These are phyloP conservation scores for Sporothrix schenckii DNA, from an alignment of 2,329 filamentous ascomycete genomes.

Conservation along the genomic window DNA sequence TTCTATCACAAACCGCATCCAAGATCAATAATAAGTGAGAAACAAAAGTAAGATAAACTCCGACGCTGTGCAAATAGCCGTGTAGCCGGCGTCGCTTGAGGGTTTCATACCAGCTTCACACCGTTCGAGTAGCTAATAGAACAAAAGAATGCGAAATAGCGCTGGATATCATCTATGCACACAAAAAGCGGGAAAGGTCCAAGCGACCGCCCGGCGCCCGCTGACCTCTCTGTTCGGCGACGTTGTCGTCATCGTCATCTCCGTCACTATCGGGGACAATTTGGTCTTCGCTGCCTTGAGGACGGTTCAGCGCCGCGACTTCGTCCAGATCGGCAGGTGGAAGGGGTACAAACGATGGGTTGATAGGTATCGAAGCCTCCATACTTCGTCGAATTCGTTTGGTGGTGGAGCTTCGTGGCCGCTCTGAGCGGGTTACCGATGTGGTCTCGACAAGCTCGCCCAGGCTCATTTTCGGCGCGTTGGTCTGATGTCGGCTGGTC, in stretches of 20 bases:
- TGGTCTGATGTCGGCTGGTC: not conserved
- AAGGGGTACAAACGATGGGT: constrained; percentile 59
- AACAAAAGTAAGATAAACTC: not conserved
- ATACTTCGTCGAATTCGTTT: constrained; percentile 36
- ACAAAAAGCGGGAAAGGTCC: constrained; percentile 56
- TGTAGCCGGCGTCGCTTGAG: not conserved
- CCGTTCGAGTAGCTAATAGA: not conserved
- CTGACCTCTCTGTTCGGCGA: not conserved
- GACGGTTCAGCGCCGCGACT: constrained; percentile 54
- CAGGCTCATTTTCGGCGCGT: constrained; percentile 29
- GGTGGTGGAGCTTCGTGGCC: not conserved
- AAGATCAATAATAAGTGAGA: not conserved
- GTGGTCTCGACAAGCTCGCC: constrained; percentile 31
- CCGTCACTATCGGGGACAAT: constrained; percentile 58
- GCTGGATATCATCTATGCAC: constrained; percentile 36
- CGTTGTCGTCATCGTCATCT: constrained; percentile 45
- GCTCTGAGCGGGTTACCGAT: constrained; percentile 10
- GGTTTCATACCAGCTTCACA: not conserved
- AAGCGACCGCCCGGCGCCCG: constrained; percentile 41
- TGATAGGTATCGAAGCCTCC: constrained; percentile 44
- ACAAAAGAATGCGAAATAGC: not conserved
- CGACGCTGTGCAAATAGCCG: not conserved
- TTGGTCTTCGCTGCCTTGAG: constrained; percentile 60
- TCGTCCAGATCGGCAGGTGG: constrained; percentile 59
- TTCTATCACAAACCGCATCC: no score